Evolutionary conservation across 331 rosid species (phyloP), one percentile per base, ranked within the genome.

Genomic region (Malus hybrid): DNA sequence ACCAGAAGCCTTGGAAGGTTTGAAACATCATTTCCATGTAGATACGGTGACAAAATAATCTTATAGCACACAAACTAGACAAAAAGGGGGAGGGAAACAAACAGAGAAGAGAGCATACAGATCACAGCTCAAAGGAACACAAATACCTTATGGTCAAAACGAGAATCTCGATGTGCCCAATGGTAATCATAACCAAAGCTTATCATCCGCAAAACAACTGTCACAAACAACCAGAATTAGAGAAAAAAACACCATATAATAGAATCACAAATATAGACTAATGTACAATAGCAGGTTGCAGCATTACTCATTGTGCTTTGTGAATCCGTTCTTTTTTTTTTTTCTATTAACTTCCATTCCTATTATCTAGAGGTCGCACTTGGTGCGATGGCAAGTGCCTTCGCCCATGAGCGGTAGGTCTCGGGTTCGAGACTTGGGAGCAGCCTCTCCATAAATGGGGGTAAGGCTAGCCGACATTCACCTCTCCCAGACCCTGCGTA

Each of bases 171-270:
- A 83, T 83, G 79, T 69, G 83, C 87, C 97, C 97, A 87, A 76
- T 87, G 91, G 89, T 88, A 90, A 85, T 94, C 97, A 75, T 87
- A 86, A 24, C 91, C 97, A 80, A 90, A 94, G 90, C 99, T 94
- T 85, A 94, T 87, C 97, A 94, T 92, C 69, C 99, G 91, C 88
- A 94, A 82, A 79, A 86, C 96, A 84, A 94, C 97, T 94, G 92
- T 75, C 81, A 83, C 36, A 87, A 55, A 80, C 78, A 80, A 70
- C 81, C 63, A 75, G 66, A 74, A 20, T 69, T 70, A 39, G 57
- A 61, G 74, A 0, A 32, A 62, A 27, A 65, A 81, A 71, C 59
- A 27, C 13, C 72, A 73, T 54, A 55, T 67, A 50, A 52, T 29
- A 33, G 32, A 77, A 31, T 74, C 12, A 56, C 13, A 20, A 9